phyloP scores from a whole-genome alignment of 2,329 filamentous ascomycete species.

The Fusarium udum region DNA sequence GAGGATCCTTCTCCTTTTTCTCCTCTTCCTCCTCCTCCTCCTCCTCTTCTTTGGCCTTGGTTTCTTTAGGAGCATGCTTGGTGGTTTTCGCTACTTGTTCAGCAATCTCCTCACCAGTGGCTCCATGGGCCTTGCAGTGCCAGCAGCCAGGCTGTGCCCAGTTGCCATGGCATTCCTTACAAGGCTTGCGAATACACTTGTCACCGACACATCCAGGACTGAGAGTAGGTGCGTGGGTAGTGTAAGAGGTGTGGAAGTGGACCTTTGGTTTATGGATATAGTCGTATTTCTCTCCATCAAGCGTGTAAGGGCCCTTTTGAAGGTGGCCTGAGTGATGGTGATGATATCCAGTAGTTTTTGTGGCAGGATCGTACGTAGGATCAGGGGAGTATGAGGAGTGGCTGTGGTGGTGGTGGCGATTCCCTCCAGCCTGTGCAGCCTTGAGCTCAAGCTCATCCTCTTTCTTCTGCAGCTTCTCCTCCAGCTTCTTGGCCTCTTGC shows the following conservation, averaged over 20 bases:
- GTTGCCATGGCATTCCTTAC: constrained; percentile 39
- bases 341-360: neutral
- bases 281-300: constrained; percentile 19
- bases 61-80: constrained; percentile 3
- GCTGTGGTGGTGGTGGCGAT: neutral
- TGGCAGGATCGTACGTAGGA: constrained; percentile 3
- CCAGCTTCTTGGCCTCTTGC: neutral
- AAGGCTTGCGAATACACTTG: constrained; percentile 40
- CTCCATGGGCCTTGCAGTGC: constrained; percentile 43
- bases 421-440: neutral
- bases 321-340: constrained; percentile 2
- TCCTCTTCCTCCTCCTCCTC: neutral
- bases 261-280: constrained; percentile 24
- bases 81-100: constrained; percentile 13
- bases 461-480: constrained; percentile 5
- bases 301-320: neutral
- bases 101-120: constrained; percentile 12
- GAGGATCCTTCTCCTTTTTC: neutral
- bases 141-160: constrained; percentile 46
- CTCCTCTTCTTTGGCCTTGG: constrained; percentile 2
- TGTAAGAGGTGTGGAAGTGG: constrained; percentile 20
- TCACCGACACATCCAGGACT: constrained; percentile 32
- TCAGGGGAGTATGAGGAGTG: constrained; percentile 1
- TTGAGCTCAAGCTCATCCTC: constrained; percentile 2
- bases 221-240: constrained; percentile 20